A percentile compares a stretch with the other conserved stretches of the same genome.
Conservation (phyloP, 2,329 filamentous ascomycete species). For the Paramyrothecium roridum region DNA sequence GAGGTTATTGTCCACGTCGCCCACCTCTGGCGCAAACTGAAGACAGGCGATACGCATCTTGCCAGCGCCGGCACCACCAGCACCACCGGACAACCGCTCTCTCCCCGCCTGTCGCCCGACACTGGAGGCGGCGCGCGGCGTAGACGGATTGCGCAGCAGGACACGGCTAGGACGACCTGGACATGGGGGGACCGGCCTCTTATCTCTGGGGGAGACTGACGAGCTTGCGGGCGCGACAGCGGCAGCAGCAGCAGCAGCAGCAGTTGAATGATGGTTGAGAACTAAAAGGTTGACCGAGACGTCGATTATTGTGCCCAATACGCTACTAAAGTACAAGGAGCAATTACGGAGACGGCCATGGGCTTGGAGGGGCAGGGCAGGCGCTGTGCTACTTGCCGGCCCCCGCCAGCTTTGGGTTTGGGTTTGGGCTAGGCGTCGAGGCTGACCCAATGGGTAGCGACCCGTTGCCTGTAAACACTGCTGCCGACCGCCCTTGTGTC, state of each 20-base stretch:
- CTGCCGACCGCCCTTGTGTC: no score
- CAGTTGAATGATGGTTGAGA: background rate
- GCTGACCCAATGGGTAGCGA: no score
- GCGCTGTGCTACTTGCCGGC: background rate
- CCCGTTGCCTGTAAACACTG: no score
- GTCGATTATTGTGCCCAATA: background rate
- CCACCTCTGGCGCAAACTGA: constrained; percentile 70
- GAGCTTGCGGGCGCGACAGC: no score
- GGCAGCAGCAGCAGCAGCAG: background rate
- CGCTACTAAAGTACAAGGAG: background rate
- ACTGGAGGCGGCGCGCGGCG: background rate
- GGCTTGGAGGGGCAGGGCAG: background rate
- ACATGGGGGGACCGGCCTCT: no score
- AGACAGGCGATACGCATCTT: constrained; percentile 67
- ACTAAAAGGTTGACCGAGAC: background rate
- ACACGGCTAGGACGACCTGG: no score
- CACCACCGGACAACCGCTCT: background rate
- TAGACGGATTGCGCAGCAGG: background rate
- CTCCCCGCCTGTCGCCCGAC: background rate
- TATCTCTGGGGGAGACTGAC: no score
- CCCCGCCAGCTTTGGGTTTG: background rate
- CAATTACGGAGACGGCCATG: background rate
- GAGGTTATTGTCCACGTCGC: constrained; percentile 68
- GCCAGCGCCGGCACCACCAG: background rate
- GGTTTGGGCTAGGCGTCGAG: no score